These are phyloP conservation scores for Malus hybrid DNA, from an alignment of 331 rosid species.

Conservation along the genomic window DNA sequence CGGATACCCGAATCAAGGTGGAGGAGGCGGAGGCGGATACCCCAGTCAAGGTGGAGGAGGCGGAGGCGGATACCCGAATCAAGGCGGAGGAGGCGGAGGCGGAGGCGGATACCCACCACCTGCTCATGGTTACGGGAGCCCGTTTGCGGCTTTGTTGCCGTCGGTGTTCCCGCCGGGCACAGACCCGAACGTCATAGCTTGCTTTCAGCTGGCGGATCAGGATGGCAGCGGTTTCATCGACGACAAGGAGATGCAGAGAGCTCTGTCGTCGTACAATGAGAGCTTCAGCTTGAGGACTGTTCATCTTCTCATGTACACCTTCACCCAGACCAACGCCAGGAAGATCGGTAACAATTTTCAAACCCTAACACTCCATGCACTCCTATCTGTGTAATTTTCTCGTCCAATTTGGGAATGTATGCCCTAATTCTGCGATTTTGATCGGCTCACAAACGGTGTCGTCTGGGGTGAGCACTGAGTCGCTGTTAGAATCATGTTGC, in stretches of 20 bases:
- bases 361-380: neutral
- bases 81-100: no score
- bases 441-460: neutral
- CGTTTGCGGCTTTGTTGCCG: slow-evolving; percentile 70
- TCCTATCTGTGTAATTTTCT: neutral
- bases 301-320: slow-evolving; percentile 84
- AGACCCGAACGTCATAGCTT: slow-evolving; percentile 73
- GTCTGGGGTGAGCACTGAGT: neutral
- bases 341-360: slow-evolving; percentile 54
- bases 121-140: slow-evolving; percentile 27
- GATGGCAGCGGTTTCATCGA: slow-evolving; percentile 94
- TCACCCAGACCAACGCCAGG: slow-evolving; percentile 66
- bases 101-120: neutral
- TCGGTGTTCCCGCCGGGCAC: slow-evolving; percentile 89
- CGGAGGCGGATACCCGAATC: neutral
- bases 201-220: slow-evolving; percentile 82
- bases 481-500: neutral
- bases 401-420: no score
- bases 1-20: slow-evolving; percentile 22
- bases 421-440: neutral
- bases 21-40: no score
- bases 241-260: slow-evolving; percentile 83
- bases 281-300: slow-evolving; percentile 87
- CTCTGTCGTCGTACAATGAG: slow-evolving; percentile 77
- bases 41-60: no score